A percentile compares a stretch with the other conserved stretches of the same genome.
These are phyloP conservation scores for Macrophomina pseudophaseolina DNA, from an alignment of 2,329 filamentous ascomycete species.

Conservation along the genomic window DNA sequence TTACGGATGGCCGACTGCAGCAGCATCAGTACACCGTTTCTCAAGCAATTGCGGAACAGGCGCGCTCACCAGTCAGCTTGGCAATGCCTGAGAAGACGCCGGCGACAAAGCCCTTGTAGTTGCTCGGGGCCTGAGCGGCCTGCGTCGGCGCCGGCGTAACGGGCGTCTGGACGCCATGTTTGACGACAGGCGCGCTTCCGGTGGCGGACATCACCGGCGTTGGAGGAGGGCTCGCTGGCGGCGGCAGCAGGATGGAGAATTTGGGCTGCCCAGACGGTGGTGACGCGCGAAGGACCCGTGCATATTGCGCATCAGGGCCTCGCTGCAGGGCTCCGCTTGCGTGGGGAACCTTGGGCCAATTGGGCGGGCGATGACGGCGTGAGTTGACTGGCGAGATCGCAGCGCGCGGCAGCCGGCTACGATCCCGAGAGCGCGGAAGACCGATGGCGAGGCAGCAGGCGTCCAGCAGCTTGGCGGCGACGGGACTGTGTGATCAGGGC, in stretches of 20 bases:
- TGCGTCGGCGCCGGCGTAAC: constrained; percentile 36
- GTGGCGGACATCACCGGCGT: constrained; percentile 39
- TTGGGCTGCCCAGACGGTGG: not conserved
- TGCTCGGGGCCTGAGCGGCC: constrained; percentile 49
- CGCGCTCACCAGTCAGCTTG: constrained; percentile 75
- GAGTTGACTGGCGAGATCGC: constrained; percentile 3
- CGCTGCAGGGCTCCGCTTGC: not conserved
- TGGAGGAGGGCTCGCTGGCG: not conserved
- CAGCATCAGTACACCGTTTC: constrained; percentile 24
- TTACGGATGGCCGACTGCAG: constrained; percentile 64
- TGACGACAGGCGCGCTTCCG: constrained; percentile 37
- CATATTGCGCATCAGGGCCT: constrained; percentile 8
- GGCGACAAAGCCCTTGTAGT: constrained; percentile 95
- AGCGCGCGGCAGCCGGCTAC: constrained; percentile 13
- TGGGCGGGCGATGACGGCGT: constrained; percentile 18
- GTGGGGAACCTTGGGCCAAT: not conserved
- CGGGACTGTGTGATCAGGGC: not conserved
- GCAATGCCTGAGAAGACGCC: constrained; percentile 95
- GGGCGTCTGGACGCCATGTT: constrained; percentile 34
- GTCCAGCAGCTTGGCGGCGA: not conserved
- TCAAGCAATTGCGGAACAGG: constrained; percentile 1
- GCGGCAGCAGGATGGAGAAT: not conserved
- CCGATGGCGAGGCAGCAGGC: not conserved
- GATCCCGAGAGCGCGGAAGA: constrained; percentile 8
- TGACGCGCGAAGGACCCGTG: constrained; percentile 16